These are phyloP conservation scores for Amanita muscaria DNA, from an alignment of 768 basidiomycete species.

Conservation along the genomic window DNA sequence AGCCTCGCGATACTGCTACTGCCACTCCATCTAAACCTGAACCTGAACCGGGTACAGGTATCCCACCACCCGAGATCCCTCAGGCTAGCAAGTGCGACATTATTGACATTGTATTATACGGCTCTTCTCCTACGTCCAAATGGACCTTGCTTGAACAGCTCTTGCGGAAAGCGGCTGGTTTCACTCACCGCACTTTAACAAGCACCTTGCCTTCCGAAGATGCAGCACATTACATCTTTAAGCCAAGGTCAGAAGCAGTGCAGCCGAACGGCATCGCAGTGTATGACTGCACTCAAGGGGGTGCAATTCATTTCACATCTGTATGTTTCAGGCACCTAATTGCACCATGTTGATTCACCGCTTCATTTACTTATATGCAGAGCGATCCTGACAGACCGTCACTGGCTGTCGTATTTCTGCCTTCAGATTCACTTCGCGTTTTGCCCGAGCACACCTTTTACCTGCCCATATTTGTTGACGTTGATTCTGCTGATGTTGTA, in stretches of 20 bases:
- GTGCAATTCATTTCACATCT: slow-evolving; percentile 14
- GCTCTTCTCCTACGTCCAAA: slow-evolving; percentile 47
- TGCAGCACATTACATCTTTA: slow-evolving; percentile 21
- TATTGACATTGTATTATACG: slow-evolving; percentile 63
- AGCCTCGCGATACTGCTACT: slow-evolving; percentile 11
- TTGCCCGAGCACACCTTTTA: slow-evolving; percentile 36
- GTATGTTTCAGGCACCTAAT: slow-evolving; percentile 28
- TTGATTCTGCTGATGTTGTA: slow-evolving; percentile 11
- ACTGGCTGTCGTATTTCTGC: slow-evolving; percentile 61
- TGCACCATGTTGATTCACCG: slow-evolving; percentile 25
- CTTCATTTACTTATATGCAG: slow-evolving; percentile 34
- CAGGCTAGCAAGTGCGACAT: slow-evolving; percentile 20
- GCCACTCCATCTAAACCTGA: slow-evolving; percentile 13
- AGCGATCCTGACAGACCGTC: slow-evolving; percentile 38
- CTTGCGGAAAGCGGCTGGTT: slow-evolving; percentile 43
- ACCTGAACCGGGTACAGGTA: slow-evolving; percentile 27
- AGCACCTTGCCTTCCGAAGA: background rate
- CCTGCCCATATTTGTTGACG: slow-evolving; percentile 47
- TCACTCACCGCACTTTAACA: slow-evolving; percentile 26
- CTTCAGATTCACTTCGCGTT: slow-evolving; percentile 32
- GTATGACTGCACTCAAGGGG: slow-evolving; percentile 29
- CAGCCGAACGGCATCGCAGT: slow-evolving; percentile 26
- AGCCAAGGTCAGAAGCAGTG: slow-evolving; percentile 17
- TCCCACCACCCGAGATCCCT: slow-evolving; percentile 28
- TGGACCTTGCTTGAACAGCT: slow-evolving; percentile 54